Evolutionary conservation across 805 yeast genomes (phyloP).

Genomic region (Tetrapisispora namnaoensis): DNA sequence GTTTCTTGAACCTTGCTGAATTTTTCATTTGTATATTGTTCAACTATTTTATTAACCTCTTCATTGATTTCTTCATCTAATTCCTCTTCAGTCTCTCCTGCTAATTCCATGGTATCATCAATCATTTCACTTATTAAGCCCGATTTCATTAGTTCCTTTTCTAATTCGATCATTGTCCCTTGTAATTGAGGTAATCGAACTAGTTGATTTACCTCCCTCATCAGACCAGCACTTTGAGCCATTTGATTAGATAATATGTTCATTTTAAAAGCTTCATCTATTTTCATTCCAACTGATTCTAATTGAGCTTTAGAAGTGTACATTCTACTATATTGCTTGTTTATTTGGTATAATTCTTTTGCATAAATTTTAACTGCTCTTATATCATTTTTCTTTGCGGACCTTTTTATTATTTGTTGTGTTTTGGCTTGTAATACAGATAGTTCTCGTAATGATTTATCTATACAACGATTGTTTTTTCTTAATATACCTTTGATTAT

Average conservation of each 20-base stretch:
- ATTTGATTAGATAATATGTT: constrained; percentile 73
- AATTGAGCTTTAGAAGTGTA: constrained; percentile 76
- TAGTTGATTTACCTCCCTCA: constrained; percentile 80
- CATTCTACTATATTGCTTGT: constrained; percentile 64
- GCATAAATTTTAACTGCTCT: constrained; percentile 75
- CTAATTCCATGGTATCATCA: constrained; percentile 75
- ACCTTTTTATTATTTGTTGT: constrained; percentile 58
- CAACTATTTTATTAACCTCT: constrained; percentile 53
- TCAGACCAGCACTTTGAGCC: constrained; percentile 65
- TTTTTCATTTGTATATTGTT: constrained; percentile 36
- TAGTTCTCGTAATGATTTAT: constrained; percentile 51
- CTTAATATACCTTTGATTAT: constrained; percentile 72
- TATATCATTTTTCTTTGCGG: constrained; percentile 68
- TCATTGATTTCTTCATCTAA: constrained; percentile 56
- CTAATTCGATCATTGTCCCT: constrained; percentile 74
- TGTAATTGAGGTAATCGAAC: constrained; percentile 71
- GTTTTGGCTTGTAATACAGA: constrained; percentile 66
- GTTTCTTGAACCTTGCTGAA: constrained; percentile 30
- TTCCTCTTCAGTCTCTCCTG: constrained; percentile 55
- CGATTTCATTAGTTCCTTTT: constrained; percentile 75
- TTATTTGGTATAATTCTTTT: constrained; percentile 62
- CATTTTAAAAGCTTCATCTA: constrained; percentile 86
- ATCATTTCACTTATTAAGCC: constrained; percentile 93
- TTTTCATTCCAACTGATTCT: constrained; percentile 77
- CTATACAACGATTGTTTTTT: constrained; percentile 76